Percentiles rank a stretch among this genome's conserved stretches.
phyloP scores from a whole-genome alignment of 2,329 filamentous ascomycete species.

The Epichloe elymi region DNA sequence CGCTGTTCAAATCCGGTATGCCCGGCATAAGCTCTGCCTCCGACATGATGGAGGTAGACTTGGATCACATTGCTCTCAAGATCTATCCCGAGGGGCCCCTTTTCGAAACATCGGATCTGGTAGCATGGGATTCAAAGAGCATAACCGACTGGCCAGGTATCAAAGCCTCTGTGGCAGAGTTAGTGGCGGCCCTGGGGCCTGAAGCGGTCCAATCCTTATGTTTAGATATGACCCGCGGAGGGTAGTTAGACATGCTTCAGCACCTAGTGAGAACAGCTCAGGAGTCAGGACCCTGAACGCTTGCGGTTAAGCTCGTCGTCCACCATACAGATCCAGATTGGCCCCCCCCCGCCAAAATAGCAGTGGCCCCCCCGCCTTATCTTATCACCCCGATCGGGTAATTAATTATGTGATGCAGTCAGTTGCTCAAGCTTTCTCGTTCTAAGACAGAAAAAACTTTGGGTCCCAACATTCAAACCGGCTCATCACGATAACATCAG shows the following conservation, averaged over 20 bases:
- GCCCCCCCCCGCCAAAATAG: neutral
- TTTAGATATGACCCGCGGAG: conserved; percentile 36
- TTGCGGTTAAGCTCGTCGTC: no score
- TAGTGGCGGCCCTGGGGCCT: conserved; percentile 52
- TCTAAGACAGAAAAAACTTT: conserved; percentile 3
- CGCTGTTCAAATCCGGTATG: conserved; percentile 48
- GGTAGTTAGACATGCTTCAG: neutral
- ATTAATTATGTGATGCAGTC: neutral
- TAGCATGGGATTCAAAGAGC: conserved; percentile 43
- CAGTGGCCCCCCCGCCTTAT: neutral
- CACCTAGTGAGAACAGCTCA: neutral
- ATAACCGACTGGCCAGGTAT: conserved; percentile 37
- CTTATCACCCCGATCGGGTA: neutral
- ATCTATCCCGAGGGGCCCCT: conserved; percentile 25
- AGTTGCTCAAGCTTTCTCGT: neutral
- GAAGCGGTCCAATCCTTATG: conserved; percentile 44
- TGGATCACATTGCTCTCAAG: conserved; percentile 45
- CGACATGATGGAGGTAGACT: conserved; percentile 39
- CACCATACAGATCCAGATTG: neutral
- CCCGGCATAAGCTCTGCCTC: conserved; percentile 49
- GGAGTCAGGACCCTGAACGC: neutral
- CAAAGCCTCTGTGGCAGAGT: conserved; percentile 51
- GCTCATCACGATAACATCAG: neutral
- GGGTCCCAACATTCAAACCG: neutral
- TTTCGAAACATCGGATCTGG: conserved; percentile 37